Conservation (phyloP, 768 basidiomycete genomes). For the Piloderma croceum region DNA sequence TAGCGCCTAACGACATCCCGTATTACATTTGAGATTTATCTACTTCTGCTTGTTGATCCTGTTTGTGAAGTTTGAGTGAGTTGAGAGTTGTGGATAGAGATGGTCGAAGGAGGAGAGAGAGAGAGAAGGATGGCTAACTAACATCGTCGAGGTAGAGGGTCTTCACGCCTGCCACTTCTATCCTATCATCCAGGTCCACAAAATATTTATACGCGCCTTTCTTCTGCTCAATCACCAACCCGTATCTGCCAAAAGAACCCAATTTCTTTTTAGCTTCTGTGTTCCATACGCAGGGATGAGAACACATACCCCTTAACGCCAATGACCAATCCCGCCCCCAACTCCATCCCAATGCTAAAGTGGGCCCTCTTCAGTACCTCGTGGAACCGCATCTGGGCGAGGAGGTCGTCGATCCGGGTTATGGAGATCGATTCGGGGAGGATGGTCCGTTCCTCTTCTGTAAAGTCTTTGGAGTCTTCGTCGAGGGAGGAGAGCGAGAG, state of each 20-base stretch:
- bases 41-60: slow-evolving; percentile 27
- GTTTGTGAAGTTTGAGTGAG: slow-evolving; percentile 7
- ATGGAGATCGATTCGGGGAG: slow-evolving; percentile 72
- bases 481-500: slow-evolving; percentile 16
- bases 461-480: slow-evolving; percentile 32
- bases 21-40: slow-evolving; percentile 21
- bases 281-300: no score
- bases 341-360: slow-evolving; percentile 75
- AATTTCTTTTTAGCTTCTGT: no score
- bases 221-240: slow-evolving; percentile 81
- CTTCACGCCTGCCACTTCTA: slow-evolving; percentile 67
- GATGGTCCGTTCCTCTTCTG: no score
- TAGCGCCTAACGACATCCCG: slow-evolving; percentile 18
- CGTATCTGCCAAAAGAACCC: no score
- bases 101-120: no score
- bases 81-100: not conserved
- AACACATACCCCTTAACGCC: slow-evolving; percentile 74
- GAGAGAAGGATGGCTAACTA: no score
- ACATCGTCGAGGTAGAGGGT: slow-evolving; percentile 80
- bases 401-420: slow-evolving; percentile 68
- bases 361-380: slow-evolving; percentile 79
- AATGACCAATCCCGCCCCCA: slow-evolving; percentile 72
- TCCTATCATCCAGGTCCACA: slow-evolving; percentile 66
- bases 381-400: slow-evolving; percentile 74
- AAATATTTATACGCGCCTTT: slow-evolving; percentile 83